Evolutionary conservation across 805 yeast genomes (phyloP), one percentile per base, ranked within the genome.

Genomic region (Phaffomyces antillensis): DNA sequence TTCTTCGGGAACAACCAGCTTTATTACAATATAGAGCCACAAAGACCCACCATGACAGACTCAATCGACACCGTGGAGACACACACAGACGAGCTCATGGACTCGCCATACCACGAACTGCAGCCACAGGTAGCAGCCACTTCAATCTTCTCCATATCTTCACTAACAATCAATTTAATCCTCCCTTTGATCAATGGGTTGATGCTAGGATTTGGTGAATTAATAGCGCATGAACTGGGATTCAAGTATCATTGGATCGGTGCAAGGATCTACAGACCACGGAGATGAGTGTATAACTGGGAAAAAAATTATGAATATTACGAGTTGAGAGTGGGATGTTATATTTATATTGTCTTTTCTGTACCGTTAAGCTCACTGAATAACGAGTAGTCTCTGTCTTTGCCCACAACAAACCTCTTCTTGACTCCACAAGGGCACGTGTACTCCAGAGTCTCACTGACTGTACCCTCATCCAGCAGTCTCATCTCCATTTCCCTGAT

Each of bases 121-220:
- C 37, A 34, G 28, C 33, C n/a, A 37, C 17, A n/a, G 11, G 23
- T 7, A 20, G 23, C 23, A 5, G 7, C 23, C 23, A 9, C 35
- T 16, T 24, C 36, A 15, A 17, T 37, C 8, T 18, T 36, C 3
- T 42, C 44, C 2, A 20, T 28, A 4, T 16, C 40, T 1, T 55
- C 58, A n/a, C 66, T 83, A 20, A 74, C 89, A 2, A 79, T 91
- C 50, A 91, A 91, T 54, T 65, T 91, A 53, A 60, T 89, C 2
- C 66, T 91, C 39, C 98, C 98, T 3, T 89, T 91, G 57, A 71
- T 91, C 53, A 91, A 91, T 57, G 98, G 98, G 9, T 70, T 91
- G 65, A 90, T 90, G 96, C 74, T 91, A 41, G 98, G 98, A 0
- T 88, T 91, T 61, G 98, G 98, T 2, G 98, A 91, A 67, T 81